These are phyloP conservation scores for Fusarium napiforme DNA, from an alignment of 2,329 filamentous ascomycete genomes.

Conservation along the genomic window DNA sequence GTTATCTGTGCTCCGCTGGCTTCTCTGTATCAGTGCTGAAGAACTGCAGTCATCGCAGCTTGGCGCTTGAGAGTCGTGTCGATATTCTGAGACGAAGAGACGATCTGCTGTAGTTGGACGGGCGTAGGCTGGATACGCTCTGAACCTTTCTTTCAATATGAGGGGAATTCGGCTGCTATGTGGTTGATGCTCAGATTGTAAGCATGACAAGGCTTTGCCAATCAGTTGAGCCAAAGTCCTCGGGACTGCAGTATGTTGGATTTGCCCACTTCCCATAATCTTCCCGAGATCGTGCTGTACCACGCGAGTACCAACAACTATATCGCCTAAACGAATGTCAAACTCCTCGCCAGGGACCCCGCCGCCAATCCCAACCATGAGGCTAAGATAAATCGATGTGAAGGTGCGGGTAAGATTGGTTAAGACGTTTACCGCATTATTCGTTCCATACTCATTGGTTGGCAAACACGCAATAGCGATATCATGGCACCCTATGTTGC, in stretches of 20 bases:
- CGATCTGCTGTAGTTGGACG: background rate
- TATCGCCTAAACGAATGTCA: background rate
- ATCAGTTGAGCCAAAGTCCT: background rate
- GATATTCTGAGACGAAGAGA: fast-evolving
- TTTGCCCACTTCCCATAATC: background rate
- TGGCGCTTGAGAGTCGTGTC: fast-evolving
- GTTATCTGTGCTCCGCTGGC: fast-evolving
- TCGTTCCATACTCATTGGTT: background rate
- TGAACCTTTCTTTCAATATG: background rate
- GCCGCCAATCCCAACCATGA: background rate
- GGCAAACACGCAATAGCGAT: background rate
- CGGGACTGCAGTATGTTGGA: background rate
- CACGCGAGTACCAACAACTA: background rate
- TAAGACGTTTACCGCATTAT: background rate
- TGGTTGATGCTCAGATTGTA: fast-evolving
- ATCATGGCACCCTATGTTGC: background rate
- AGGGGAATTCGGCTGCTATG: fast-evolving
- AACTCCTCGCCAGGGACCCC: fast-evolving
- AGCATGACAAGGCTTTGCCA: background rate
- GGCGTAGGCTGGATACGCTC: fast-evolving
- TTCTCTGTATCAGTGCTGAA: fast-evolving
- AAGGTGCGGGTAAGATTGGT: background rate
- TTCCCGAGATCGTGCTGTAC: background rate
- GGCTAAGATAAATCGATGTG: background rate
- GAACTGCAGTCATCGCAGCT: background rate